phyloP scores from a whole-genome alignment of 352 stramenopile species.

The Globisporangium radiosum region DNA sequence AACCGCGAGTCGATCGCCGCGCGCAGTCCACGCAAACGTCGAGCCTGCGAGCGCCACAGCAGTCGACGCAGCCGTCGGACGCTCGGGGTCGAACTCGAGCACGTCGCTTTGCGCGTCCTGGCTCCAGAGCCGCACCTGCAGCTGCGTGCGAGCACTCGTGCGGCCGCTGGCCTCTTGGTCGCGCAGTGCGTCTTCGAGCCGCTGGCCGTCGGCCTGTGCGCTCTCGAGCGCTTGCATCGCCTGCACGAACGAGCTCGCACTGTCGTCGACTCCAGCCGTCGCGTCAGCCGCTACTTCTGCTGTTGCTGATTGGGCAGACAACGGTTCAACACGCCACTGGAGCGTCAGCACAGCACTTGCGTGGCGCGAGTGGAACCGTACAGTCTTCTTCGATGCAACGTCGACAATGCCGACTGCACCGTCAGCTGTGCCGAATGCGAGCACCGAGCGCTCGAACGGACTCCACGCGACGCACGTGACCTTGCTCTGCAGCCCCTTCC shows the following conservation, averaged over 20 bases:
- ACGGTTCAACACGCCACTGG: slow-evolving; percentile 27
- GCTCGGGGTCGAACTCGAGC: slow-evolving; percentile 33
- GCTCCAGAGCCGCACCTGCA: slow-evolving; percentile 36
- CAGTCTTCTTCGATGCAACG: slow-evolving; percentile 40
- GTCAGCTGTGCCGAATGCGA: slow-evolving; percentile 74
- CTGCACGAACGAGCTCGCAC: slow-evolving; percentile 24
- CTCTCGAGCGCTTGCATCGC: slow-evolving; percentile 45
- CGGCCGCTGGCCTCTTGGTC: slow-evolving; percentile 13
- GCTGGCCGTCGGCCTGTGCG: slow-evolving; percentile 38
- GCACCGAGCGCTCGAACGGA: slow-evolving; percentile 34
- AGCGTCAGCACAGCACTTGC: slow-evolving; percentile 30
- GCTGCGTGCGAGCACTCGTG: no score
- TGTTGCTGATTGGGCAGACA: background rate
- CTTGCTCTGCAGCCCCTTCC: slow-evolving; percentile 77
- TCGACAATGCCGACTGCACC: slow-evolving; percentile 58
- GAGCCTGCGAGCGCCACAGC: slow-evolving; percentile 16
- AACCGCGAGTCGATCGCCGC: slow-evolving; percentile 24
- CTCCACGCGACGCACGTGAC: slow-evolving; percentile 64
- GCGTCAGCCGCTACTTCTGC: background rate
- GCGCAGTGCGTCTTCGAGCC: slow-evolving; percentile 40
- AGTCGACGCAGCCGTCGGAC: slow-evolving; percentile 19
- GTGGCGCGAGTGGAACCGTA: slow-evolving; percentile 41
- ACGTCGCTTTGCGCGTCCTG: slow-evolving; percentile 21
- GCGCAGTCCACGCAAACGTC: slow-evolving; percentile 23
- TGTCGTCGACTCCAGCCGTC: background rate